Percentiles rank a stretch among this genome's conserved stretches.
phyloP scores from a whole-genome alignment of 306 rosid genomes.

The Oxytropis ochrocephala region DNA sequence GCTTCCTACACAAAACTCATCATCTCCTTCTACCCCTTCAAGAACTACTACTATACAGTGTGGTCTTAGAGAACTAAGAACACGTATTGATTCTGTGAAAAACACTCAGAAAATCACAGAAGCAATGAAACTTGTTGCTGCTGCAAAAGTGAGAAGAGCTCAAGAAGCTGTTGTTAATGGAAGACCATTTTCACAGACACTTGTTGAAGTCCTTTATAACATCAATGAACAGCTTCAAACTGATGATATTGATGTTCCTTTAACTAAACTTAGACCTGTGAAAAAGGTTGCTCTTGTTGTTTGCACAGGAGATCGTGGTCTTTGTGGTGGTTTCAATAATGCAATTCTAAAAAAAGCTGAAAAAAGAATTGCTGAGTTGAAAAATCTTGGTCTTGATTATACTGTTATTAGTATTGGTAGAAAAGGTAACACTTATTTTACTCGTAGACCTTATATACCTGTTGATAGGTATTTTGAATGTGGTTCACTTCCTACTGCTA shows the following conservation, averaged over 20 bases:
- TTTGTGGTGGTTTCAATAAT: slow-evolving; percentile 76
- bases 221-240: slow-evolving; percentile 89
- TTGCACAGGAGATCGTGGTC: slow-evolving; percentile 83
- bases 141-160: slow-evolving; percentile 89
- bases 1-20: slow-evolving; percentile 42
- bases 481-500: slow-evolving; percentile 62
- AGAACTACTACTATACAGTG: slow-evolving; percentile 48
- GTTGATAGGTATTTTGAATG: slow-evolving; percentile 71
- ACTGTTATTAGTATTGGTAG: slow-evolving; percentile 74
- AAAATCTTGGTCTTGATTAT: slow-evolving; percentile 51
- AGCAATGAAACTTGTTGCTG: slow-evolving; percentile 97
- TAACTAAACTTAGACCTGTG: slow-evolving; percentile 69
- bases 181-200: slow-evolving; percentile 82
- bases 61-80: slow-evolving; percentile 68
- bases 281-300: slow-evolving; percentile 78
- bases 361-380: slow-evolving; percentile 55
- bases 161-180: slow-evolving; percentile 92
- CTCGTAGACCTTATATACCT: slow-evolving; percentile 72
- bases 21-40: slow-evolving; percentile 18
- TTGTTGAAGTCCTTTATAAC: slow-evolving; percentile 84
- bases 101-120: slow-evolving; percentile 91
- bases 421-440: slow-evolving; percentile 75
- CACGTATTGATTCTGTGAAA: slow-evolving; percentile 64
- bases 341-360: slow-evolving; percentile 62
- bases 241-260: slow-evolving; percentile 65